Conservation (phyloP, 345 rosid species). For the Garcia nutans region DNA sequence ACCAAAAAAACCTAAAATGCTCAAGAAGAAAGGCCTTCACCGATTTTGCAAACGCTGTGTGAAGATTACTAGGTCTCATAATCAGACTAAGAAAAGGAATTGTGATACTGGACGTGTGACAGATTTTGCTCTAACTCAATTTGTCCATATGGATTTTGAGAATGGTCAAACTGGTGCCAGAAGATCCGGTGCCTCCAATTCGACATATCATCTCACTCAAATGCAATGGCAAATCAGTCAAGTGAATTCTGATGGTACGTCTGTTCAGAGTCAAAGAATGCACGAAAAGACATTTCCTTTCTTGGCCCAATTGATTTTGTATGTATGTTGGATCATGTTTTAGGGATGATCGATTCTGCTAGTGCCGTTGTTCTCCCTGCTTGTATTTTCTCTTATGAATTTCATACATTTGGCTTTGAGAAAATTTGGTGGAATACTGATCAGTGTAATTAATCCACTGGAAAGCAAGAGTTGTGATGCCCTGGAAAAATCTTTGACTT, state of each 20-base stretch:
- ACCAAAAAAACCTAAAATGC: constrained; percentile 28
- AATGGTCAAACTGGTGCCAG: constrained; percentile 46
- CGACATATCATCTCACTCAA: constrained; percentile 56
- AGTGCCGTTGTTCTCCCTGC: too few relatives aligned
- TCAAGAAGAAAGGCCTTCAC: constrained; percentile 38
- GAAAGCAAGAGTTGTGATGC: too few relatives aligned
- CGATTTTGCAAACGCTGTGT: constrained; percentile 36
- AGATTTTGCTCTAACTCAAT: constrained; percentile 50
- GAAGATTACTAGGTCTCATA: constrained; percentile 37
- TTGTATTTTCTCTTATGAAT: too few relatives aligned
- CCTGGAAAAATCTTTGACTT: too few relatives aligned
- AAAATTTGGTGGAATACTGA: too few relatives aligned
- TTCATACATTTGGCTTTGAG: too few relatives aligned
- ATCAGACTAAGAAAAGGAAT: constrained; percentile 37
- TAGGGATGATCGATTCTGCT: background rate
- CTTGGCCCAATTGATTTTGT: background rate
- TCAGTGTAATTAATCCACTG: too few relatives aligned
- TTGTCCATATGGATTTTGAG: constrained; percentile 49
- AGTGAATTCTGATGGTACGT: constrained; percentile 41
- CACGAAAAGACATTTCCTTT: background rate
- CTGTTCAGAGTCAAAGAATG: background rate
- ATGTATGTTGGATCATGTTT: background rate
- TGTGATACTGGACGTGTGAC: constrained; percentile 41
- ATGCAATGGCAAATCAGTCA: constrained; percentile 56
- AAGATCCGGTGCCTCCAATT: constrained; percentile 52